Evolutionary conservation across 768 basidiomycete species (phyloP), one percentile per base, ranked within the genome.

Genomic region (Cytidiella melzeri): DNA sequence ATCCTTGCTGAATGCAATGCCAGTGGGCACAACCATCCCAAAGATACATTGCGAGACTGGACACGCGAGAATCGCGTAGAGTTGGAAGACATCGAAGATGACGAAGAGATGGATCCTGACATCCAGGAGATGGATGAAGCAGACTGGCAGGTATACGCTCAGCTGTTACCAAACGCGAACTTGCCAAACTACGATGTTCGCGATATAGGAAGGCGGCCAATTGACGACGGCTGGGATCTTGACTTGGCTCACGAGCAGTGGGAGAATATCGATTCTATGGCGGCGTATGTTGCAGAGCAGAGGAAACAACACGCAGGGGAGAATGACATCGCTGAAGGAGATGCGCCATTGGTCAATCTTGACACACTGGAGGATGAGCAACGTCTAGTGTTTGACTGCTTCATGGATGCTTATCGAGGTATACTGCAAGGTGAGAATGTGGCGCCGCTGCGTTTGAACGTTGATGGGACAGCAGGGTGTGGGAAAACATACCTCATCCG

Each of bases 111-210:
- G 6, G 20, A 49, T 19, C 28, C 44, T 3, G 53, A 54, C 26
- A 19, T 45, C n/a, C 43, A 19, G 10, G 21, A 46, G 49, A 27
- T 54, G n/a, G 43, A 47, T 21, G 54, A 55, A 24, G 51, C 47
- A 7, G 55, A 57, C 56, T 54, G 53, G 56, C 56, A 54, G 48
- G 20, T 49, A 3, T 56, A 38, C 36, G 56, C 50, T 2, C 45
- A 41, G 1, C 39, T 43, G 13, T 41, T 34, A 37, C 53, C 53
- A 11, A 43, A 48, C 23, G 49, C 42, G 5, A 26, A 39, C 3
- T 15, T 57, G 9, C 56, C 56, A 10, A 19, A 7, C 18, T 49
- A 30, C 36, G 41, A 34, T 20, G 12, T 34, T 19, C 26, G 27
- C 2, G 48, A 49, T 26, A 10, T 49, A 23, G 53, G 54, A 19